Conservation (phyloP, 2,329 filamentous ascomycete genomes). For the Macrophomina tecta region DNA sequence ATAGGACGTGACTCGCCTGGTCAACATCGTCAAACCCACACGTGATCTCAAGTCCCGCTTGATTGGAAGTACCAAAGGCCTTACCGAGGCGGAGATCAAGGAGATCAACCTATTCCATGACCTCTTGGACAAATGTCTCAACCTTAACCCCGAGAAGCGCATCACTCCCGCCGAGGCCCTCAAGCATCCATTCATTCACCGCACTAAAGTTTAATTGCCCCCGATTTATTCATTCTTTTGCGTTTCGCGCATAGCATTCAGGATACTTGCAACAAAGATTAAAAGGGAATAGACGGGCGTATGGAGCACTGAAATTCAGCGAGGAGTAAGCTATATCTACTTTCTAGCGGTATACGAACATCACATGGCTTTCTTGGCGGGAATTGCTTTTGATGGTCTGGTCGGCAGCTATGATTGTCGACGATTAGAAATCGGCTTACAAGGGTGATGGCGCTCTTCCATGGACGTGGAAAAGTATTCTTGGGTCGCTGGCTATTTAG, state of each 20-base stretch:
- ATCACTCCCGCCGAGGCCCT: slow-evolving; percentile 86
- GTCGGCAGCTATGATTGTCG: neutral
- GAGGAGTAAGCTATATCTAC: neutral
- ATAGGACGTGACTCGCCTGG: slow-evolving; percentile 70
- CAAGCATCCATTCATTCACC: slow-evolving; percentile 80
- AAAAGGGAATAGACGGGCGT: slow-evolving; percentile 13
- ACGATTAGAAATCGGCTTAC: neutral
- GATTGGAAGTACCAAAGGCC: slow-evolving; percentile 71
- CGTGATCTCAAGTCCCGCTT: slow-evolving; percentile 80
- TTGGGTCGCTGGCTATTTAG: neutral
- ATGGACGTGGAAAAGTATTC: neutral
- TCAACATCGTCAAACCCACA: slow-evolving; percentile 70
- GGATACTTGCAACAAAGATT: neutral
- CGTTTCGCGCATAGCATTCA: neutral
- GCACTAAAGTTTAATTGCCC: slow-evolving; percentile 10
- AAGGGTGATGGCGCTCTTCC: neutral
- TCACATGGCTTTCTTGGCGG: neutral
- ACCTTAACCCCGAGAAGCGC: slow-evolving; percentile 89
- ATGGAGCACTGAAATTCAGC: neutral
- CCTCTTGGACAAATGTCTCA: slow-evolving; percentile 84
- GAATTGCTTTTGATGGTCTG: no score
- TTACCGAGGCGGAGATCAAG: slow-evolving; percentile 74
- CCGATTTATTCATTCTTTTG: neutral
- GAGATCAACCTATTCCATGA: slow-evolving; percentile 86
- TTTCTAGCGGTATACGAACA: neutral